A percentile compares a stretch with the other conserved stretches of the same genome.
These are phyloP conservation scores for Exutisphaerella laricina DNA, from an alignment of 2,329 filamentous ascomycete species.

Conservation along the genomic window DNA sequence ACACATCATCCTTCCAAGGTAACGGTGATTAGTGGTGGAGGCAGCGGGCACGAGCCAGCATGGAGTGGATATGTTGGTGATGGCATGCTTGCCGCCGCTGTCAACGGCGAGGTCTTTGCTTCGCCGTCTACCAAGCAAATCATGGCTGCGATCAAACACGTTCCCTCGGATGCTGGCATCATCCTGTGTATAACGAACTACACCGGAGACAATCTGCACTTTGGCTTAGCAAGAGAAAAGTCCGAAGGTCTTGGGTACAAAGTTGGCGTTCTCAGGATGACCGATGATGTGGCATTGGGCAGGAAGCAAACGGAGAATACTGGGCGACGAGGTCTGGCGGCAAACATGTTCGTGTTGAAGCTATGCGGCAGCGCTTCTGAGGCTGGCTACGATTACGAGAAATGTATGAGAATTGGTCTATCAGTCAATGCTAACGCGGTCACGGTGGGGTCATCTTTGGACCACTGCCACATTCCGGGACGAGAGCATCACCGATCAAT, in stretches of 20 bases:
- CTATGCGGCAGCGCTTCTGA: conserved; percentile 44
- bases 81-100: conserved; percentile 45
- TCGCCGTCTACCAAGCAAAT: conserved; percentile 46
- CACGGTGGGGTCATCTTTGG: conserved; percentile 47
- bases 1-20: conserved; percentile 41
- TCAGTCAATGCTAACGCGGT: conserved; percentile 43
- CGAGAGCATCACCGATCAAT: conserved; percentile 45
- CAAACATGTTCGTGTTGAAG: conserved; percentile 45
- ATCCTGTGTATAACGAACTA: conserved; percentile 49
- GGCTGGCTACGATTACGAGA: conserved; percentile 41
- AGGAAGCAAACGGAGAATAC: conserved; percentile 46
- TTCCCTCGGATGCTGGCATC: conserved; percentile 42
- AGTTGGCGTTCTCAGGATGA: conserved; percentile 45
- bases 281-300: conserved; percentile 45
- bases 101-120: conserved; percentile 47
- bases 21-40: conserved; percentile 44
- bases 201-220: conserved; percentile 47
- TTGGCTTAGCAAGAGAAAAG: conserved; percentile 46
- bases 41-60: conserved; percentile 46
- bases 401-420: conserved; percentile 41
- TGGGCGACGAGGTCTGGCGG: conserved; percentile 47
- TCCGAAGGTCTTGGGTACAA: conserved; percentile 42
- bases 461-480: conserved; percentile 51
- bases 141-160: conserved; percentile 45
- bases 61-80: conserved; percentile 47